These are phyloP conservation scores for Jaminaea rosea DNA, from an alignment of 1,284 basidiomycete genomes.

Conservation along the genomic window DNA sequence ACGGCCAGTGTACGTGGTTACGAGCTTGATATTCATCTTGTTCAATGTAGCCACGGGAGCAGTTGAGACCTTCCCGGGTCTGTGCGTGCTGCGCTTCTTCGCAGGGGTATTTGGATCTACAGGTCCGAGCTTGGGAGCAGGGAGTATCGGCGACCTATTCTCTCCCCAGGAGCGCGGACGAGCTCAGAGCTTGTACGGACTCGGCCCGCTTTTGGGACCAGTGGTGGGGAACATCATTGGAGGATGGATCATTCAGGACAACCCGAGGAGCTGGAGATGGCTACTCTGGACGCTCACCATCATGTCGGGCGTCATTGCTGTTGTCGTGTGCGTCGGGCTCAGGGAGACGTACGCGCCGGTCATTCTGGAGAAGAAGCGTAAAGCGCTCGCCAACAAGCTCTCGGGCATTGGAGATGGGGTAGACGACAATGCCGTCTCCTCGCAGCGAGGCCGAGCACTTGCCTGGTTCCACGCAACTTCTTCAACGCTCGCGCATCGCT, in stretches of 20 bases:
- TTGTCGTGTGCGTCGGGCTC: constrained; percentile 13
- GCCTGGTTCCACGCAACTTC: no score
- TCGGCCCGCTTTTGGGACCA: constrained; percentile 35
- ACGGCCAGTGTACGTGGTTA: constrained; percentile 47
- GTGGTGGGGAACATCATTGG: constrained; percentile 31
- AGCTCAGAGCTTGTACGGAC: constrained; percentile 26
- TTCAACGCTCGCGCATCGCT: no score
- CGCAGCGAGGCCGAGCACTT: no score
- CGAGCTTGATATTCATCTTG: constrained; percentile 36
- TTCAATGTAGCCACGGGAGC: constrained; percentile 44
- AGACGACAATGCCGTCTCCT: not conserved
- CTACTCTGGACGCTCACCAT: constrained; percentile 29
- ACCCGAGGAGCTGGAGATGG: constrained; percentile 24
- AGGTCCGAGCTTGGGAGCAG: constrained; percentile 32
- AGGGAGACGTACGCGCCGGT: constrained; percentile 35
- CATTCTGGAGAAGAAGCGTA: constrained; percentile 19
- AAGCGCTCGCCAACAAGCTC: constrained; percentile 4
- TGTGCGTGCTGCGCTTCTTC: constrained; percentile 26
- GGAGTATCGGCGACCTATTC: constrained; percentile 40
- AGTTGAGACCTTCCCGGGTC: constrained; percentile 41
- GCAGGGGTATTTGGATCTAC: constrained; percentile 30
- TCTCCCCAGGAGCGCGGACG: constrained; percentile 22
- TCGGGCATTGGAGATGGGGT: no score
- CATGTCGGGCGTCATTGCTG: constrained; percentile 9
- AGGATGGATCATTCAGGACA: constrained; percentile 22